phyloP scores from a whole-genome alignment of 208 protist species.

The Leishmania mexicana region DNA sequence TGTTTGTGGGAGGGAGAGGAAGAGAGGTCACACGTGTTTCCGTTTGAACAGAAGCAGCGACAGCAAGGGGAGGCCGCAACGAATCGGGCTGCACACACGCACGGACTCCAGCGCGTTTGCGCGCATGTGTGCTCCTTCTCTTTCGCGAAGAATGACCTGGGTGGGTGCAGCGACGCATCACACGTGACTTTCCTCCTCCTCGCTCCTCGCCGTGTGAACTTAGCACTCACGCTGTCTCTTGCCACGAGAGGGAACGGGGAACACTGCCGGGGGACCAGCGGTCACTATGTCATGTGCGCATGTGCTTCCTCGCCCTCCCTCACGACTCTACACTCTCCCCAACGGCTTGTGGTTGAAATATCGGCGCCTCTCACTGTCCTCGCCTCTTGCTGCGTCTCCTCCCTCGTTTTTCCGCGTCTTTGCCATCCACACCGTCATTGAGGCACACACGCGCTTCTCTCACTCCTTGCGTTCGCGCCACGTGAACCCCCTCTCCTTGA shows the following conservation, averaged over 20 bases:
- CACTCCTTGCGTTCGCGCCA: neutral
- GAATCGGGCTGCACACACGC: too few species aligned
- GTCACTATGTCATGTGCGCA: neutral
- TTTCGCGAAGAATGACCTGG: neutral
- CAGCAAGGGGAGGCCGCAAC: too few species aligned
- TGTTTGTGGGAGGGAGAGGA: too few species aligned
- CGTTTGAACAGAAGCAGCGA: too few species aligned
- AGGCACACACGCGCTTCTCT: neutral
- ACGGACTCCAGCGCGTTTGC: too few species aligned
- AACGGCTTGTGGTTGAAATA: neutral
- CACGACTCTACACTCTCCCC: neutral
- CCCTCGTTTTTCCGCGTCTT: neutral
- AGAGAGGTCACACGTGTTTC: too few species aligned
- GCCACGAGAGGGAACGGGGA: neutral
- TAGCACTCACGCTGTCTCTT: neutral
- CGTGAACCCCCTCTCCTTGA: neutral
- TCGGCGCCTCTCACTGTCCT: neutral
- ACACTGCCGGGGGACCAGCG: neutral
- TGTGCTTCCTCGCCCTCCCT: neutral
- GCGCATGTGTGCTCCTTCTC: neutral
- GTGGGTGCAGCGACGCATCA: neutral
- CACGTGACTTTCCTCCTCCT: neutral
- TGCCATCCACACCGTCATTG: neutral
- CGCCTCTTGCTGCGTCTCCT: neutral
- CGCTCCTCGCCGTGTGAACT: neutral